Conservation (phyloP, 192 early-diverging fungal genomes). For the Mycoemilia scoparia region DNA sequence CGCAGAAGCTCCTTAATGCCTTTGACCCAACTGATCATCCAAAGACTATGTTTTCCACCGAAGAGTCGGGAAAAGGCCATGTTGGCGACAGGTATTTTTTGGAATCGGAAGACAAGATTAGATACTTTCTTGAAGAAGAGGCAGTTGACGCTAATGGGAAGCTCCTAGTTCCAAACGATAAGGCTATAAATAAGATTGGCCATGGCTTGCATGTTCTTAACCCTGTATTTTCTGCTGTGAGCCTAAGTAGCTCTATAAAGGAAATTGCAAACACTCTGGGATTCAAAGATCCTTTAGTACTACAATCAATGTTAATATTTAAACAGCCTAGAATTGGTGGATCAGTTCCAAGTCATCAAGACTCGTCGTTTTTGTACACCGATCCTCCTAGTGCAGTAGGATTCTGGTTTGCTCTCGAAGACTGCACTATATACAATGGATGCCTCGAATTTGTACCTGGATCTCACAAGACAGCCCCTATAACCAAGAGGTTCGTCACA, state of each 20-base stretch:
- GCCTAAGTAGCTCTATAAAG: slow-evolving; percentile 31
- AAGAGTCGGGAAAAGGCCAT: slow-evolving; percentile 29
- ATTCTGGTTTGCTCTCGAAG: slow-evolving; percentile 85
- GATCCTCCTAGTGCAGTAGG: slow-evolving; percentile 65
- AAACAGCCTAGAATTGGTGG: slow-evolving; percentile 48
- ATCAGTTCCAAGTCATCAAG: slow-evolving; percentile 70
- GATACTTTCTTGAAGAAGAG: slow-evolving; percentile 77
- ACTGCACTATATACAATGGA: slow-evolving; percentile 73
- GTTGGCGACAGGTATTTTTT: slow-evolving; percentile 83
- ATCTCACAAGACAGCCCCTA: slow-evolving; percentile 46
- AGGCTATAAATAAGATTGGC: slow-evolving; percentile 79
- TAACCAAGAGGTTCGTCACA: slow-evolving; percentile 22
- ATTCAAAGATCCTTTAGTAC: slow-evolving; percentile 47
- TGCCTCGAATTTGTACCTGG: slow-evolving; percentile 72
- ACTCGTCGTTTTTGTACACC: slow-evolving; percentile 84
- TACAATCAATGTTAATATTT: slow-evolving; percentile 89
- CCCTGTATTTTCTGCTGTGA: slow-evolving; percentile 49
- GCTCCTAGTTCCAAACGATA: slow-evolving; percentile 36
- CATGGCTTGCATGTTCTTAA: slow-evolving; percentile 76
- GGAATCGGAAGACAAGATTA: slow-evolving; percentile 57
- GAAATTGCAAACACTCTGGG: slow-evolving; percentile 38
- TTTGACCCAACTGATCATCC: slow-evolving; percentile 55
- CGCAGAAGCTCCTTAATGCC: slow-evolving; percentile 35
- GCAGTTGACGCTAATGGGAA: slow-evolving; percentile 50
- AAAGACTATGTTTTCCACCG: slow-evolving; percentile 59